phyloP scores from a whole-genome alignment of 768 basidiomycete genomes.

The Kwoniella dendrophila region DNA sequence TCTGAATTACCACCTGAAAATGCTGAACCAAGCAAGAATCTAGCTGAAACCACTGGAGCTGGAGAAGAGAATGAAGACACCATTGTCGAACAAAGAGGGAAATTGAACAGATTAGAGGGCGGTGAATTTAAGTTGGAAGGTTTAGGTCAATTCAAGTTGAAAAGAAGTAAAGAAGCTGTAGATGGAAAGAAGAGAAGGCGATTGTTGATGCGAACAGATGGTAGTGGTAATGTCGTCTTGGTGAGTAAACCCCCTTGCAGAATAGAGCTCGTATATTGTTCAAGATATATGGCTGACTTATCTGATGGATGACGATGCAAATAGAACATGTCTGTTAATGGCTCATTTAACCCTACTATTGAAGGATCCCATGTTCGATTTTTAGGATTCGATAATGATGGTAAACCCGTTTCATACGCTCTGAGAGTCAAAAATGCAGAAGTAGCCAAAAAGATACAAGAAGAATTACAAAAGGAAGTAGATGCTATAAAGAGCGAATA shows the following conservation, averaged over 20 bases:
- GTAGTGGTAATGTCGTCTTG: conserved; percentile 37
- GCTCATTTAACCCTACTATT: conserved; percentile 28
- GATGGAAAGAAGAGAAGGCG: conserved; percentile 36
- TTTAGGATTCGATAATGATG: conserved; percentile 41
- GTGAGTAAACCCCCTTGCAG: conserved; percentile 23
- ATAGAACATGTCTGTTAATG: conserved; percentile 43
- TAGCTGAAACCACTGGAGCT: conserved; percentile 39
- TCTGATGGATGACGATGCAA: background rate
- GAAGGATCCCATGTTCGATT: conserved; percentile 38
- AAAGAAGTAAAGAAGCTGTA: conserved; percentile 28
- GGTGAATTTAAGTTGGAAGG: conserved; percentile 32
- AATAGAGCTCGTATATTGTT: background rate
- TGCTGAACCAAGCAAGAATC: conserved; percentile 29
- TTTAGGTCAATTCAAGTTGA: conserved; percentile 39
- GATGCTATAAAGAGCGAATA: conserved; percentile 42
- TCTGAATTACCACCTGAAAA: conserved; percentile 12
- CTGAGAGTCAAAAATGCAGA: conserved; percentile 40
- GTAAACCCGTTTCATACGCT: conserved; percentile 35
- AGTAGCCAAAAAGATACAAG: conserved; percentile 29
- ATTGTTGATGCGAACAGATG: conserved; percentile 45
- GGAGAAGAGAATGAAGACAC: conserved; percentile 51
- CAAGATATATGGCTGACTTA: background rate
- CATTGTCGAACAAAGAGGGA: conserved; percentile 38
- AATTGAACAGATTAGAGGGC: conserved; percentile 29
- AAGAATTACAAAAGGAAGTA: conserved; percentile 60